Evolutionary conservation across 352 stramenopile genomes (phyloP).

Genomic region (Lagenidium sp.): DNA sequence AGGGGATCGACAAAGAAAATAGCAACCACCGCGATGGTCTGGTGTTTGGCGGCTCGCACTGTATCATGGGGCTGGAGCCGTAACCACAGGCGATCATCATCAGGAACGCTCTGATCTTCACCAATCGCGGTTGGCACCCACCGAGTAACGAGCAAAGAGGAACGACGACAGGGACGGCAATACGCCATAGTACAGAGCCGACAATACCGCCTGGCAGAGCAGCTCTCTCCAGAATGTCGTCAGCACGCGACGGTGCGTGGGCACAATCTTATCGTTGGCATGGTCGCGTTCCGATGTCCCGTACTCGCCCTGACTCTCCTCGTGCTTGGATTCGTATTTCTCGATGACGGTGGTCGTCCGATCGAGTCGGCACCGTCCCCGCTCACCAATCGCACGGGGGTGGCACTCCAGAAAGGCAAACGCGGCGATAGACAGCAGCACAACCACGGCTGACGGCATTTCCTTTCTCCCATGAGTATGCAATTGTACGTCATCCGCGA

Average conservation of each 20-base stretch:
- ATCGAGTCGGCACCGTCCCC: background rate
- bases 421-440: constrained; percentile 34
- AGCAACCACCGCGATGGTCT: constrained; percentile 42
- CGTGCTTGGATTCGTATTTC: too few relatives aligned
- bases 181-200: constrained; percentile 53
- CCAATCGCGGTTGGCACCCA: constrained; percentile 9
- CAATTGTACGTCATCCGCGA: background rate
- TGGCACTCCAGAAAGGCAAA: constrained; percentile 52
- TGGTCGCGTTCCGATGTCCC: too few relatives aligned
- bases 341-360: background rate
- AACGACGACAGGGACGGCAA: constrained; percentile 66
- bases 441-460: constrained; percentile 23
- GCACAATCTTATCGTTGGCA: background rate
- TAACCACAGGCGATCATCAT: background rate
- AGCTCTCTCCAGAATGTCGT: constrained; percentile 49
- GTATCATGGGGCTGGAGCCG: constrained; percentile 19
- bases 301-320: too few relatives aligned
- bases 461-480: background rate
- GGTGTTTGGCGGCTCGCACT: constrained; percentile 29
- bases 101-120: background rate
- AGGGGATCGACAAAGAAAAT: constrained; percentile 45
- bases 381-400: constrained; percentile 5
- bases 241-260: constrained; percentile 17
- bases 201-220: constrained; percentile 39
- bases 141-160: constrained; percentile 61